Evolutionary conservation across 805 yeast genomes (phyloP), one percentile per base, ranked within the genome.

Genomic region (Ogataea paraovalis): DNA sequence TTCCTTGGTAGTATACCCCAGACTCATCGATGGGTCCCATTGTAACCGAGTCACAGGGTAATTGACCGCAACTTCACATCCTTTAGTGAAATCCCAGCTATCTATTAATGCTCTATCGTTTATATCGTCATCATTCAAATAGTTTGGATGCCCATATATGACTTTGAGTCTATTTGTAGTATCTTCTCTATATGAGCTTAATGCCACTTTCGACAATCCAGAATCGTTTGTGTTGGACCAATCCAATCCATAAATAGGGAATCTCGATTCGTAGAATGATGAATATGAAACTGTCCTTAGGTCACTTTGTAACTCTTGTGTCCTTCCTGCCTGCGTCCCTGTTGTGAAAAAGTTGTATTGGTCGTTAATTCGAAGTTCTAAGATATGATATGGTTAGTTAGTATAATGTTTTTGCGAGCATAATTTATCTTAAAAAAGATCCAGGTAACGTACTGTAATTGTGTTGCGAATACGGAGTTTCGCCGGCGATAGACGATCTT

Each of bases 101-200:
- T 64, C 61, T 19, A 56, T 33, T 33, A 49, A 23, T 42, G 46
- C 20, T 43, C 44, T 65, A 45, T 42, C 42, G 68, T 25, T 42
- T 6, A 22, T 61, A 21, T 60, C 63, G 22, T 49, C 58, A 34
- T 46, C 55, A 3, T 49, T 49, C 21, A 46, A 39, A 41, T 52
- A 45, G 37, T 56, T 37, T 8, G 65, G 60, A 0, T 60, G 40
- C 0, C 78, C 76, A 41, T 68, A 65, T 9, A 77, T 52, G 1
- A 85, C 65, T 58, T 81, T 82, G 22, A 90, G 62, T 54, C 79
- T 78, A 66, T 91, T 91, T 37, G 74, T 70, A 23, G 80, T 70
- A 43, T 88, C 96, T 63, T 91, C 97, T 49, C 86, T 78, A 61
- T 82, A 88, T 0, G 96, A 78, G n/a, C 83, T 75, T n/a, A 85